Base-by-base conservation (phyloP, 1,284 basidiomycete species). In the Rhodotorula mucilaginosa region DNA sequence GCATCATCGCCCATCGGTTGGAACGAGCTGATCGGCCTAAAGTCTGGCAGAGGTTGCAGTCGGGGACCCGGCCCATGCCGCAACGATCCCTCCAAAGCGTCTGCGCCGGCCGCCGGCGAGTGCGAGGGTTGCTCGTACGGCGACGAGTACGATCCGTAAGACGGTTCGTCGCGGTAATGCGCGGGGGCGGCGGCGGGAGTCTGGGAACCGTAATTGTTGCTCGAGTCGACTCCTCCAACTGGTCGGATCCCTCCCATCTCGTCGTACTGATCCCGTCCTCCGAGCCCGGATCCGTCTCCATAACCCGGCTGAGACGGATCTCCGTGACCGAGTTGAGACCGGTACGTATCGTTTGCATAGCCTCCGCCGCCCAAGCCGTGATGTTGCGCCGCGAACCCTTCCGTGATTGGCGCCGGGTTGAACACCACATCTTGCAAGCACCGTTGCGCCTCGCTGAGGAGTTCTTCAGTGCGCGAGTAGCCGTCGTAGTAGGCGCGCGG, bases 351-450 rank as follows among this genome's bases (percentile, higher is more conserved):
- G 26, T 29, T 16, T 2, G 23, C 23, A 12, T 54, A 54, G 51
- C 61, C 21, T 44, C 7, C 26, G 15, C 29, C 47, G 57, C 13
- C 34, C n/a, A n/a, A n/a, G n/a, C n/a, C 34, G 51, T 66, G 31
- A 18, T 63, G 61, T 34, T 72, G 51, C 44, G 48, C 57, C 8
- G 61, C 61, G 26, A 46, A 61, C 2, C 61, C 61, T 26, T 73
- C 71, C 5, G 47, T 62, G 34, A 67, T 62, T 23, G 74, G 67
- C 8, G 69, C 62, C 29, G 60, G 73, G 63, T 79, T 78, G 68
- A 79, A 79, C 29, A 76, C 74, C 61, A 79, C 78, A n/a, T 76
- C 74, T 49, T 73, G 69, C 26, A 79, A 62, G 65, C 78, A 79
- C 6, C 71, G 75, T 34, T 75, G 72, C 15, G 78, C 78, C 67